Base-by-base conservation (phyloP, 768 basidiomycete species). In the Lactarius hatsudake region DNA sequence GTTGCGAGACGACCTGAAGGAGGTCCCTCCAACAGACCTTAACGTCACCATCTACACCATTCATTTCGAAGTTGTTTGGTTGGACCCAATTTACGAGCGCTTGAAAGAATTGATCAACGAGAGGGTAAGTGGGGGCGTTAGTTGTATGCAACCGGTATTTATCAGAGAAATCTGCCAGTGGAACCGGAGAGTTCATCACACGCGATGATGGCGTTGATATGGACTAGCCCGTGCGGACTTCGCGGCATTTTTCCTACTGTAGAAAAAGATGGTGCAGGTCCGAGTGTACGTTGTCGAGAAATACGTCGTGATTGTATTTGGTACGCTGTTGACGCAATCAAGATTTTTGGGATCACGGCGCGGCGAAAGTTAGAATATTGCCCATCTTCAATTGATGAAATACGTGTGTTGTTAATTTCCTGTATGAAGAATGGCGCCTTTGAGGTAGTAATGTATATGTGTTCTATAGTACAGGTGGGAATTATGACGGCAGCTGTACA, bases 401-500 rank as follows among this genome's bases (percentile, higher is more conserved):
- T 20, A 54, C 28, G 40, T 10, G 34, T 43, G 20, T 36, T 15
- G 1, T 66, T 56, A 26, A 38, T 66, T 66, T 58, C 55, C 55
- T 57, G 61, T 38, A 51, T 48, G 32, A 3, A 20, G 28, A 40
- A 20, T 7, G 61, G 61, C 61, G 28, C 61, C 66, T 57, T 63
- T 58, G 55, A 62, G 55, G 55, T 62, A 38, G 55, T 62, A 38
- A 58, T 43, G 56, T 67, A 66, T 66, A 63, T 45, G 61, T 65
- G 23, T 63, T 62, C 66, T 67, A 67, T 61, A 63, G 61, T 67
- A 67, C 57, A 61, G 13, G 43, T 30, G 17, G 48, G 15, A 62
- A 67, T 63, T 62, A 62, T 51, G 57, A 67, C 45, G 30, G 54
- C 57, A 48, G 45, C 36, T 67, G 57, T 67, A 67, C 66, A 67